A percentile compares a stretch with the other conserved stretches of the same genome.
phyloP scores from a whole-genome alignment of 371 early-diverging fungal species.

The Apophysomyces trapeziformis region DNA sequence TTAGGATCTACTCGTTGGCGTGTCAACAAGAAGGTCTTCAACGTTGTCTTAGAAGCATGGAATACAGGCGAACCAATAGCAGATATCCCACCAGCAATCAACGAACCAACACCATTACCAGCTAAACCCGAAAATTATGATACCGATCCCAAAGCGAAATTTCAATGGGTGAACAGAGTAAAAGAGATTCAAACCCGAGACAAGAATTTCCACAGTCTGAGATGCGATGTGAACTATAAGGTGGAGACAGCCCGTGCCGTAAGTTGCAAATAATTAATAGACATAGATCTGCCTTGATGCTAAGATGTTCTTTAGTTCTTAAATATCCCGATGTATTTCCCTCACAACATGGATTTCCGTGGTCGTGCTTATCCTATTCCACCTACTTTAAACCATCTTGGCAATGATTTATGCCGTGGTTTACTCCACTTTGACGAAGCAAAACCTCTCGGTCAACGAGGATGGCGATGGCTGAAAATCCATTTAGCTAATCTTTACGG shows the following conservation, averaged over 20 bases:
- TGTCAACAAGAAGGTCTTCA: constrained; percentile 84
- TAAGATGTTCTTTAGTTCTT: constrained; percentile 59
- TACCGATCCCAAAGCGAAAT: constrained; percentile 63
- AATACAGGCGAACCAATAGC: constrained; percentile 81
- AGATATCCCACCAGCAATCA: constrained; percentile 71
- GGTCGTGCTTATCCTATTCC: constrained; percentile 98
- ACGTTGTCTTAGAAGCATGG: constrained; percentile 86
- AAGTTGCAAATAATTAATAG: constrained; percentile 34
- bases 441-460: constrained; percentile 85
- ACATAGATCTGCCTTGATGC: constrained; percentile 1
- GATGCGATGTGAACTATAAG: constrained; percentile 95
- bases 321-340: constrained; percentile 92
- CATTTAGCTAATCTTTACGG: constrained; percentile 96
- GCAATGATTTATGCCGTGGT: constrained; percentile 96
- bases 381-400: constrained; percentile 93
- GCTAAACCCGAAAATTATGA: constrained; percentile 76
- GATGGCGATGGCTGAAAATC: constrained; percentile 94
- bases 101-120: constrained; percentile 43
- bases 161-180: constrained; percentile 53
- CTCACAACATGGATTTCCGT: constrained; percentile 98
- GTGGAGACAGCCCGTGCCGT: constrained; percentile 94
- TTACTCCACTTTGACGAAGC: constrained; percentile 83
- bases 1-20: constrained; percentile 91
- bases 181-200: constrained; percentile 59
- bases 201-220: constrained; percentile 81